A percentile compares a stretch with the other conserved stretches of the same genome.
Conservation (phyloP, 2,329 filamentous ascomycete genomes). For the Lomentospora prolificans region DNA sequence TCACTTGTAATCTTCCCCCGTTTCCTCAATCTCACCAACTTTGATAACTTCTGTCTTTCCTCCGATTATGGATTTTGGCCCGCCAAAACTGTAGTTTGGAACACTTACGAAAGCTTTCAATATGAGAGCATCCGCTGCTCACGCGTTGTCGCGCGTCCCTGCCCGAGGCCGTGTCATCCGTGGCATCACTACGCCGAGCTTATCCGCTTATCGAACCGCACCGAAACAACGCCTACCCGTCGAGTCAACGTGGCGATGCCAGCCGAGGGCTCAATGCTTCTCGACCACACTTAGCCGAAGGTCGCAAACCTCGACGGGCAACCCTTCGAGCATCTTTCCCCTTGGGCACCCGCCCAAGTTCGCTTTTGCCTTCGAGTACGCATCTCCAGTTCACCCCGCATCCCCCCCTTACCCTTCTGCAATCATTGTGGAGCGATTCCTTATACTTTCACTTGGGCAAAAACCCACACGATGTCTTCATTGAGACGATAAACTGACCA, state of each 20-base stretch:
- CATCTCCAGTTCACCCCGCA: background rate
- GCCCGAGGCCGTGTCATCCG: background rate
- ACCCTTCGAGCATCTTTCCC: background rate
- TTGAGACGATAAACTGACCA: background rate
- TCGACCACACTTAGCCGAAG: background rate
- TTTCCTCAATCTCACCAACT: background rate
- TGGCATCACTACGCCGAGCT: background rate
- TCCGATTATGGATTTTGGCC: background rate
- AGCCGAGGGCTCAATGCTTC: background rate
- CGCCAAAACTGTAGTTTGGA: background rate
- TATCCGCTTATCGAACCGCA: background rate
- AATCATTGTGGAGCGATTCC: background rate
- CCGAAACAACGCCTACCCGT: background rate
- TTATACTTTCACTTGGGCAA: background rate
- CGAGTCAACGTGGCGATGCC: background rate
- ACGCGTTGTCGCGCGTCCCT: background rate
- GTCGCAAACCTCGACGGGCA: background rate
- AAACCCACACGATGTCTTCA: background rate
- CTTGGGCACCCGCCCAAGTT: constrained; percentile 19
- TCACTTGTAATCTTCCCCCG: background rate
- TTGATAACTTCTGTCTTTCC: background rate
- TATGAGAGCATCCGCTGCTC: background rate
- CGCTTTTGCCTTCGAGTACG: constrained; percentile 29
- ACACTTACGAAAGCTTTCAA: background rate
- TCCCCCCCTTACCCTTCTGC: background rate